Conservation (phyloP, 2,329 filamentous ascomycete species). For the Aspergillus sp. region DNA sequence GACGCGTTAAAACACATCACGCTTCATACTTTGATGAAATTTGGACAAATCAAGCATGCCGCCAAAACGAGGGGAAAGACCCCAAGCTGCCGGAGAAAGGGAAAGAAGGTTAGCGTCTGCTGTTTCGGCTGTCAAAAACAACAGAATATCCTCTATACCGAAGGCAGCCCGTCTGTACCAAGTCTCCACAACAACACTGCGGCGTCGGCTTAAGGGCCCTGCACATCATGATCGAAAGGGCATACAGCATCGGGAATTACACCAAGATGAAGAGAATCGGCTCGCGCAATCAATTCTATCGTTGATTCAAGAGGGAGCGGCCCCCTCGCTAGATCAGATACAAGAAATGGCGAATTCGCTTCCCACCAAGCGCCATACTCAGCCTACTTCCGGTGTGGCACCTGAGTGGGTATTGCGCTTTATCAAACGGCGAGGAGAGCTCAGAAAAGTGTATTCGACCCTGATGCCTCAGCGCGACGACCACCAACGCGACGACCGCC, state of each 20-base stretch:
- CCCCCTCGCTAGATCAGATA: constrained; percentile 1
- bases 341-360: constrained; percentile 2
- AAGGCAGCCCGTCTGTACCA: constrained; percentile 1
- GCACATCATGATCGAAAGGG: neutral
- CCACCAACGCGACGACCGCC: neutral
- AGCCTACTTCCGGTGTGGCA: neutral
- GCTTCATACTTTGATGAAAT: neutral
- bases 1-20: neutral
- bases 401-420: neutral
- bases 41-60: constrained; percentile 1
- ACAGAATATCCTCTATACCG: neutral
- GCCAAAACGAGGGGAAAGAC: neutral
- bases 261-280: constrained; percentile 1
- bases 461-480: neutral
- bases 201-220: neutral
- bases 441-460: neutral
- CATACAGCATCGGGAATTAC: neutral
- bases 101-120: constrained; percentile 3
- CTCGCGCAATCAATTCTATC: neutral
- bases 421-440: neutral
- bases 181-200: constrained; percentile 3
- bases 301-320: constrained; percentile 2
- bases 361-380: constrained; percentile 1
- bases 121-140: neutral
- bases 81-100: neutral